Evolutionary conservation across 169 alveolate genomes (phyloP), one percentile per base, ranked within the genome.

Genomic region (Sarcocystis neurona): DNA sequence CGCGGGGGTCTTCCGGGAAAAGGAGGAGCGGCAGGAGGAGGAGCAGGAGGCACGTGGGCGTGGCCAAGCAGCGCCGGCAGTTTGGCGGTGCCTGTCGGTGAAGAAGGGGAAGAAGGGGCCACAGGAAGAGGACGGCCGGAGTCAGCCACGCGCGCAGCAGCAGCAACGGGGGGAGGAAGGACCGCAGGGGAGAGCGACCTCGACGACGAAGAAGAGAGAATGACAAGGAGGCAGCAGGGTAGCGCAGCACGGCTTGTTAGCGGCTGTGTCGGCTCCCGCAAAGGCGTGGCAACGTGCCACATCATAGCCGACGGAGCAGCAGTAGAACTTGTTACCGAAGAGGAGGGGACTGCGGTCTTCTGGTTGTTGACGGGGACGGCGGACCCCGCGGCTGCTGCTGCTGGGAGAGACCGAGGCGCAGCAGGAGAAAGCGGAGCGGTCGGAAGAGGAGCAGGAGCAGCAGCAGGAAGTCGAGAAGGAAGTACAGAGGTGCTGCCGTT

Each of bases 1-100:
- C 72, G 72, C 10, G 90, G 90, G 4, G 90, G 90, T 30, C 90
- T 85, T 20, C 47, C 60, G 50, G 58, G 78, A 39, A 39, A 20
- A 32, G 18, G 78, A 12, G 27, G 78, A 12, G 78, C 78, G 41
- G 8, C 39, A 8, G 27, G n/a, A 27, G 78, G 39, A n/a, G 78
- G 41, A 53, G 63, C 10, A 20, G 20, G 30, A 53, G 30, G 10
- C 30, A 20, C 63, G 20, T 10, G 20, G 63, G 63, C 30, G 63
- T 10, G 20, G 63, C 10, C 20, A 53, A 12, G 20, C 63, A 12
- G 63, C 20, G 63, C 63, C 63, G 63, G 63, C 63, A 53, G 63
- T 20, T 53, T 10, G 18, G 8, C 8, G 78, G 39, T 15, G 34
- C n/a, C 10, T n/a, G 34, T 10, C 10, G 8, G 39, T 10, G 78